Evolutionary conservation across 1,284 basidiomycete genomes (phyloP).

Genomic region (Athelia psychrophila): DNA sequence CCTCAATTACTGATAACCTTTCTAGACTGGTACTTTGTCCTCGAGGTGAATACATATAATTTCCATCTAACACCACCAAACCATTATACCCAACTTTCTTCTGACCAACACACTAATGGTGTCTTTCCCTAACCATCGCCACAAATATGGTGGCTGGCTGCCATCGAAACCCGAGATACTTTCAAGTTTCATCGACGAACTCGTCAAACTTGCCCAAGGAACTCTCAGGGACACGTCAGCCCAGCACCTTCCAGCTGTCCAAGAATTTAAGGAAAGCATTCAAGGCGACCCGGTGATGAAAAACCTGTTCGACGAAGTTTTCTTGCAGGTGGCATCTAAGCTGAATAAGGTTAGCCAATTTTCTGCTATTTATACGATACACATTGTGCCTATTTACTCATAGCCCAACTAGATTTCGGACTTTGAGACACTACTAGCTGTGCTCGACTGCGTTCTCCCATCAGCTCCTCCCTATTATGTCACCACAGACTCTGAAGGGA

Average conservation of each 20-base stretch:
- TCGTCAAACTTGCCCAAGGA: no score
- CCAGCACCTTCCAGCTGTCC: slow-evolving; percentile 3
- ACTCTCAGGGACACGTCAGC: no score
- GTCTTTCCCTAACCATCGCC: no score
- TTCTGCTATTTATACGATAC: background rate
- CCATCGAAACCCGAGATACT: no score
- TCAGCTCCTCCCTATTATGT: slow-evolving; percentile 11
- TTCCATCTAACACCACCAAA: no score
- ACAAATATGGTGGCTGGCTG: no score
- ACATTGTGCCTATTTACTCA: background rate
- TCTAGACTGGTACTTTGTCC: no score
- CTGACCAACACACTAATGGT: no score
- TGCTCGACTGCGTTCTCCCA: slow-evolving; percentile 11
- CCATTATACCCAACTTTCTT: no score
- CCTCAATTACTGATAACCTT: no score
- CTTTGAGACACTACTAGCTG: slow-evolving; percentile 7
- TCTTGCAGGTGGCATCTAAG: slow-evolving; percentile 9
- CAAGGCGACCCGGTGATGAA: slow-evolving; percentile 3
- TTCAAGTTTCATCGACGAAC: no score
- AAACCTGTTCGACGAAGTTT: slow-evolving; percentile 10
- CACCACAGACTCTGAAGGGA: slow-evolving; percentile 10
- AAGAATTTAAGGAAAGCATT: slow-evolving; percentile 9
- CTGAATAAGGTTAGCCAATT: slow-evolving; percentile 9
- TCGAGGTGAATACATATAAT: no score
- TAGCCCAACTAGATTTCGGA: slow-evolving; percentile 8